Conservation (phyloP, 331 rosid genomes). For the Malus hybrid region DNA sequence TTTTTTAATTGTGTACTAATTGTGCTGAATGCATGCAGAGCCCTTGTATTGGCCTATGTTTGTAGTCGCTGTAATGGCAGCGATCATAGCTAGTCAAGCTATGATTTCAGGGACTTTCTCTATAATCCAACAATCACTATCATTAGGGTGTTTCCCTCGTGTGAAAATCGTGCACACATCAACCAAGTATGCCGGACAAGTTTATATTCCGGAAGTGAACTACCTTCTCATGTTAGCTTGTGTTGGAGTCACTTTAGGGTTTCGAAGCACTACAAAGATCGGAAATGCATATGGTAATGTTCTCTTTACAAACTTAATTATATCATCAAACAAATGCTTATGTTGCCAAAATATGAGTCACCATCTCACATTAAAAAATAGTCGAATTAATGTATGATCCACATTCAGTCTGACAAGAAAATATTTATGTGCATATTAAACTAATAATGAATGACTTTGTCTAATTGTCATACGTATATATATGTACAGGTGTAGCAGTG, state of each 20-base stretch:
- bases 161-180: constrained; percentile 75
- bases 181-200: constrained; percentile 62
- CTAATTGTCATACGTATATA: neutral
- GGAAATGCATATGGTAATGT: constrained; percentile 67
- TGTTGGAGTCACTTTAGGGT: constrained; percentile 46
- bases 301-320: too few species aligned
- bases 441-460: neutral
- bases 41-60: constrained; percentile 71
- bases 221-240: constrained; percentile 75
- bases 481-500: constrained; percentile 48
- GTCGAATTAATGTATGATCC: too few species aligned
- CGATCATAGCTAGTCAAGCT: constrained; percentile 77
- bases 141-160: constrained; percentile 72
- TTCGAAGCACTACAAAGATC: constrained; percentile 38
- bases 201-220: constrained; percentile 54
- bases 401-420: too few species aligned
- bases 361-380: too few species aligned
- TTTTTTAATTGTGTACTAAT: too few species aligned
- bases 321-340: too few species aligned
- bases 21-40: constrained; percentile 9
- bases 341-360: too few species aligned
- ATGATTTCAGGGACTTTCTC: constrained; percentile 73
- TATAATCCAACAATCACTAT: constrained; percentile 57
- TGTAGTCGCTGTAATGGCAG: constrained; percentile 53
- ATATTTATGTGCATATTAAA: too few species aligned